Evolutionary conservation across 2,329 filamentous ascomycete genomes (phyloP).

Genomic region (Diaporthe sp.): DNA sequence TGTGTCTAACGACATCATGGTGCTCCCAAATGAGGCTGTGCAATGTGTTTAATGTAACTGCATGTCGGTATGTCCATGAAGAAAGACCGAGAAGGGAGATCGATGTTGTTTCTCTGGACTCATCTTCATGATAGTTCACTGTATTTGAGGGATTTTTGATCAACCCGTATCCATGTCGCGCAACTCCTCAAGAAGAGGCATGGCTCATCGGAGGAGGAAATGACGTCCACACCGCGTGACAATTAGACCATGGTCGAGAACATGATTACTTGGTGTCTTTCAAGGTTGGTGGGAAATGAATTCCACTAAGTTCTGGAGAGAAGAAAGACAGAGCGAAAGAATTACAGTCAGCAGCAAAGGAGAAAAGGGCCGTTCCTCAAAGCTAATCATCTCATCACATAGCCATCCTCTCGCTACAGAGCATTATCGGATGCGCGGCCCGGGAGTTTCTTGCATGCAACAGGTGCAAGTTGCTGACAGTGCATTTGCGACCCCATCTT

Average conservation of each 20-base stretch:
- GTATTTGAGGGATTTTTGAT: neutral
- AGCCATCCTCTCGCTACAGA: neutral
- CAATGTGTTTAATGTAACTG: neutral
- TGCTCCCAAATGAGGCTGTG: neutral
- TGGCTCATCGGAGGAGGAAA: neutral
- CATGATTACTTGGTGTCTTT: neutral
- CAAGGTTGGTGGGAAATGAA: neutral
- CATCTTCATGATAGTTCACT: neutral
- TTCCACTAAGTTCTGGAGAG: neutral
- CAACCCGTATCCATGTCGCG: neutral
- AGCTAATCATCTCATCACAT: neutral
- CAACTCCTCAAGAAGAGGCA: neutral
- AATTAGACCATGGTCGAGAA: too few relatives aligned
- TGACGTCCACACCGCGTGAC: neutral
- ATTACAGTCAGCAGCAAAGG: neutral
- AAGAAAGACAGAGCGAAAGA: neutral
- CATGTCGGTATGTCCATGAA: neutral
- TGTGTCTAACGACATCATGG: neutral
- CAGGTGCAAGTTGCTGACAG: neutral
- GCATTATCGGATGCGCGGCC: neutral
- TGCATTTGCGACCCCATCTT: neutral
- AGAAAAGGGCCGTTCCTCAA: neutral
- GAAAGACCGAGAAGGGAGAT: neutral
- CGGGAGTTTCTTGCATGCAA: neutral
- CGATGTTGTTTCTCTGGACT: neutral